These are phyloP conservation scores for Ceratonia siliqua DNA, from an alignment of 306 rosid species.

Conservation along the genomic window DNA sequence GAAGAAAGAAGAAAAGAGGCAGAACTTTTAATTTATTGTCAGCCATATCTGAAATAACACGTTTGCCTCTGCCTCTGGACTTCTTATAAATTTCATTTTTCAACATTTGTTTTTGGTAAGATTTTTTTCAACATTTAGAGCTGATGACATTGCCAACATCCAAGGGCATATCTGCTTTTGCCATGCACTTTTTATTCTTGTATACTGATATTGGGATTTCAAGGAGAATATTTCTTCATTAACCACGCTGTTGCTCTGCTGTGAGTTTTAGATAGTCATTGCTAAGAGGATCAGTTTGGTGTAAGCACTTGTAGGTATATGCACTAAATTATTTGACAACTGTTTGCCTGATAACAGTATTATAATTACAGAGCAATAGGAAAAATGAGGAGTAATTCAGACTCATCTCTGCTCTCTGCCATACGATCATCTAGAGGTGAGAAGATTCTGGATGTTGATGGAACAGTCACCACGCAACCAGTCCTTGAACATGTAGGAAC, in stretches of 20 bases:
- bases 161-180: background rate
- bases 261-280: background rate
- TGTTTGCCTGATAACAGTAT: background rate
- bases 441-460: constrained; percentile 92
- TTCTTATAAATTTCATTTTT: background rate
- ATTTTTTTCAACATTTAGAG: background rate
- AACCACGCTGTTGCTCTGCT: background rate
- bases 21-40: background rate
- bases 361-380: constrained; percentile 62
- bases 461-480: constrained; percentile 98
- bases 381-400: constrained; percentile 83
- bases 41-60: background rate
- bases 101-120: no score
- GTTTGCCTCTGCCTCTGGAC: background rate
- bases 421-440: constrained; percentile 66
- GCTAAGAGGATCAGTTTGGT: background rate
- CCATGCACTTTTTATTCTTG: background rate
- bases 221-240: background rate
- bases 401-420: constrained; percentile 75
- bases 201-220: background rate
- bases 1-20: background rate
- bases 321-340: background rate
- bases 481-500: constrained; percentile 97
- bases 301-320: background rate
- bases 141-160: background rate